A percentile compares a stretch with the other conserved stretches of the same genome.
phyloP scores from a whole-genome alignment of 257 asterid species.

The Verbena officinalis region DNA sequence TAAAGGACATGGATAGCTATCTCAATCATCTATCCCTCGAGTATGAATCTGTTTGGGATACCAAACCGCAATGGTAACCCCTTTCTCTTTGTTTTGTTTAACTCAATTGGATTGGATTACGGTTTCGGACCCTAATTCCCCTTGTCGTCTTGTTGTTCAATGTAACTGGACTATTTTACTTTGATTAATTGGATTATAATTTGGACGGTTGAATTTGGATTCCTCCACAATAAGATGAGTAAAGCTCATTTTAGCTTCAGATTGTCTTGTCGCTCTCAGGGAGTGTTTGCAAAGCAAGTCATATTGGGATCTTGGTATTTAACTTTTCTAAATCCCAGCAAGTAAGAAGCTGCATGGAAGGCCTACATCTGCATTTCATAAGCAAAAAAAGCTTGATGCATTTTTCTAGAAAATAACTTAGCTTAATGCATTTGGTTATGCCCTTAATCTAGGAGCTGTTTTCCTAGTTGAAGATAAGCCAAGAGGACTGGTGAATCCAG shows the following conservation, averaged over 20 bases:
- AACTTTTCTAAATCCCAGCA: no score
- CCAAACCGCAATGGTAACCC: constrained; percentile 85
- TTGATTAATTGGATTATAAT: neutral
- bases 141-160: neutral
- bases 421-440: neutral
- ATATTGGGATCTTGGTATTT: no score
- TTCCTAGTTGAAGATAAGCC: neutral
- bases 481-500: neutral
- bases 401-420: no score
- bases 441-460: neutral
- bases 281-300: neutral
- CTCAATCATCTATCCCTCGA: constrained; percentile 84
- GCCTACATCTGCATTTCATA: no score
- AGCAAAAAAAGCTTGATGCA: no score
- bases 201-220: neutral
- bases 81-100: neutral
- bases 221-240: neutral
- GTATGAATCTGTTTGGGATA: constrained; percentile 94
- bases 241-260: neutral
- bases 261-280: neutral
- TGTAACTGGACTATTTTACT: neutral
- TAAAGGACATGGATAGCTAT: constrained; percentile 90
- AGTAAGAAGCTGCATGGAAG: no score
- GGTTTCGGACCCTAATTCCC: neutral
- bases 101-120: neutral